Percentiles rank a stretch among this genome's conserved stretches.
Evolutionary conservation across 345 rosid genomes (phyloP).

Genomic region (Hibiscus tridactylites): DNA sequence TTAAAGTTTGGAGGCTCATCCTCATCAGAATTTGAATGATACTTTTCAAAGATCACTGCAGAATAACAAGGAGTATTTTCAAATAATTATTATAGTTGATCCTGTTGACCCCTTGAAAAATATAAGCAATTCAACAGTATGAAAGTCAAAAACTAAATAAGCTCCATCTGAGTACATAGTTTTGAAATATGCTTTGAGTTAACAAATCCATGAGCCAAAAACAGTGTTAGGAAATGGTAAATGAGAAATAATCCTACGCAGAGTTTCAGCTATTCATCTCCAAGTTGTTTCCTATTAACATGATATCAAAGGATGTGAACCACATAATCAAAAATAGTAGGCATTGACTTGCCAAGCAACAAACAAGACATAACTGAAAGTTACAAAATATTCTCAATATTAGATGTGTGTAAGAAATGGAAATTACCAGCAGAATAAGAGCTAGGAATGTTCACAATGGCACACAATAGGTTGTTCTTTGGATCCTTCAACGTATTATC

Average conservation of each 20-base stretch:
- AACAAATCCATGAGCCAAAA: not conserved
- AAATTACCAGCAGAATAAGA: constrained; percentile 40
- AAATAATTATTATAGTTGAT: too few species aligned
- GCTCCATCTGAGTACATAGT: not conserved
- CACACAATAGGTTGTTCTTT: constrained; percentile 27
- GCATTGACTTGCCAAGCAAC: not conserved
- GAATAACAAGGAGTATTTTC: too few species aligned
- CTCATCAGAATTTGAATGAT: too few species aligned
- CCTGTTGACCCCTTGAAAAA: not conserved
- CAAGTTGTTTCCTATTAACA: not conserved
- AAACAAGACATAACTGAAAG: not conserved
- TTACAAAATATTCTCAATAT: not conserved
- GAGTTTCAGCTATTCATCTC: not conserved
- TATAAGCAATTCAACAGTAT: not conserved
- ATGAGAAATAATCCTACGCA: not conserved
- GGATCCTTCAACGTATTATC: constrained; percentile 25
- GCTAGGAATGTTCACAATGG: constrained; percentile 36
- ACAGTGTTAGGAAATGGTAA: not conserved
- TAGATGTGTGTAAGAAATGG: constrained; percentile 2
- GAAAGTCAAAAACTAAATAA: not conserved
- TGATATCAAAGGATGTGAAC: not conserved
- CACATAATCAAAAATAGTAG: not conserved
- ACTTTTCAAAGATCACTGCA: too few species aligned
- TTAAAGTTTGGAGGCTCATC: not conserved
- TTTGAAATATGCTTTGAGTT: not conserved